These are phyloP conservation scores for Akanthomyces dipterigenus DNA, from an alignment of 2,329 filamentous ascomycete species.

Conservation along the genomic window DNA sequence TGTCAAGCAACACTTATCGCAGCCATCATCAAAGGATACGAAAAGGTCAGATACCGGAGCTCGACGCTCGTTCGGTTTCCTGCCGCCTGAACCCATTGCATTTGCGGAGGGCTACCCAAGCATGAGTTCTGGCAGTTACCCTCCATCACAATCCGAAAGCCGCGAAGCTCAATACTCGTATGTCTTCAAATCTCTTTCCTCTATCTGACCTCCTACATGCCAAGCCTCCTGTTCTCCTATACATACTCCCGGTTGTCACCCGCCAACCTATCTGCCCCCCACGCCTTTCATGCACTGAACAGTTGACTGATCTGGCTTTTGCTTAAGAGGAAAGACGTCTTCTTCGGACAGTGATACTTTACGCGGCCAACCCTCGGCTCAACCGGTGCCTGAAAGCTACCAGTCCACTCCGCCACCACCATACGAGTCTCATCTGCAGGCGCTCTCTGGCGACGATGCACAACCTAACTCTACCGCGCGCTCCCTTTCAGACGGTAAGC, in stretches of 20 bases:
- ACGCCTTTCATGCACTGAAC: no score
- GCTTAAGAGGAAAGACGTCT: no score
- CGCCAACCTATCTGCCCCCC: no score
- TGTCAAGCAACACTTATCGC: neutral
- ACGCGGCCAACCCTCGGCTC: no score
- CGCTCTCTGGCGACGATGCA: neutral
- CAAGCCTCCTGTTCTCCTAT: neutral
- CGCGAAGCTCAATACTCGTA: neutral
- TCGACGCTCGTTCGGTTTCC: neutral
- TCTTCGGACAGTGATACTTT: no score
- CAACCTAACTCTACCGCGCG: neutral
- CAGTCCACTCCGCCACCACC: neutral
- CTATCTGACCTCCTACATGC: no score
- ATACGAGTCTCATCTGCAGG: neutral
- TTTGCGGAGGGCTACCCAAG: neutral
- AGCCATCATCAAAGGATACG: neutral
- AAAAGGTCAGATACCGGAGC: neutral
- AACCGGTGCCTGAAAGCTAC: no score
- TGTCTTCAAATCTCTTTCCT: neutral
- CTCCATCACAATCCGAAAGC: neutral
- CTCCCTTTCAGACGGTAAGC: neutral
- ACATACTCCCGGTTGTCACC: neutral
- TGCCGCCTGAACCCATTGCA: neutral
- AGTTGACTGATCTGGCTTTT: no score
- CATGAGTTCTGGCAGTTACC: neutral